phyloP scores from a whole-genome alignment of 2,329 filamentous ascomycete genomes.

The Coniochaeta sp. region DNA sequence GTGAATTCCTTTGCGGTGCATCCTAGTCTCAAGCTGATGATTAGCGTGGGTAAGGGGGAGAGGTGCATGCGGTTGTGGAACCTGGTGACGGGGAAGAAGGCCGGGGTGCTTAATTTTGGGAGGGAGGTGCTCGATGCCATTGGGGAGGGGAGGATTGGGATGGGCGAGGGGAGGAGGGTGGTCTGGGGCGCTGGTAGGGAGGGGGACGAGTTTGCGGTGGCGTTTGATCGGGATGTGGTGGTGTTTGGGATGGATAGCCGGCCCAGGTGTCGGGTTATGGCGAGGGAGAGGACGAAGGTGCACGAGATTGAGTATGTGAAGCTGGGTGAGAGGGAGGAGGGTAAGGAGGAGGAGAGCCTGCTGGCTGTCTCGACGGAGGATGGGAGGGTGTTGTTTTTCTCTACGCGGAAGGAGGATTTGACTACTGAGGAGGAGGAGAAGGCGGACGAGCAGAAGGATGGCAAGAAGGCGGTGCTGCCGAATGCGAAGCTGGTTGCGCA shows the following conservation, averaged over 20 bases:
- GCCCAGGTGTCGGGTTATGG: conserved; percentile 66
- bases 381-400: conserved; percentile 77
- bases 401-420: conserved; percentile 38
- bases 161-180: conserved; percentile 76
- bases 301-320: conserved; percentile 72
- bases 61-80: conserved; percentile 94
- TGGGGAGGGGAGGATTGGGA: conserved; percentile 68
- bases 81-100: conserved; percentile 90
- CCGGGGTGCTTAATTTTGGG: conserved; percentile 81
- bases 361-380: conserved; percentile 84
- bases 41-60: conserved; percentile 85
- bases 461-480: conserved; percentile 28
- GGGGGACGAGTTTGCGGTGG: conserved; percentile 78
- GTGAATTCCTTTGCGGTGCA: conserved; percentile 95
- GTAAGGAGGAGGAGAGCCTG: conserved; percentile 27
- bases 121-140: conserved; percentile 63
- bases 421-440: background rate
- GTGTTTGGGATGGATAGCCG: conserved; percentile 86
- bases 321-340: conserved; percentile 21
- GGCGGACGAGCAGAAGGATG: conserved; percentile 2
- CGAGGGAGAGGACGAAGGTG: conserved; percentile 65
- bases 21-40: conserved; percentile 93
- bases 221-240: conserved; percentile 77
- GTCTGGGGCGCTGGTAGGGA: conserved; percentile 70
- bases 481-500: conserved; percentile 65